Base-by-base conservation (phyloP, 176 grass and related monocot species). In the Alloteropsis semialata region DNA sequence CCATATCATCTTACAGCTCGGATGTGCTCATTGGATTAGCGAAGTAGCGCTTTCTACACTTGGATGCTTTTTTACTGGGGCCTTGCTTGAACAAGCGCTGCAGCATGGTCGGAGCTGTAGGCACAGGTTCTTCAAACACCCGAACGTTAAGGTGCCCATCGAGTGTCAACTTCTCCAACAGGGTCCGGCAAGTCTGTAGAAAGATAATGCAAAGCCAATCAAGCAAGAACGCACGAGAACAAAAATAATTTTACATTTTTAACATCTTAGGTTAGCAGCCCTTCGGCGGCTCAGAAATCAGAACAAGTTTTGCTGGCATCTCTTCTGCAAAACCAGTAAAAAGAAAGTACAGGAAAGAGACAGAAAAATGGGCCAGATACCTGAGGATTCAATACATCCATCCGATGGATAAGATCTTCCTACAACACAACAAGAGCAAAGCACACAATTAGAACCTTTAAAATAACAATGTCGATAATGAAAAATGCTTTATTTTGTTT, bases 371-470 rank as follows among this genome's bases (percentile, higher is more conserved):
- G 59, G 61, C 8, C 56, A 25, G 18, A 75, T 91, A 98, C 96
- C 92, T 93, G 92, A 72, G 92, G 96, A 83, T 98, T 98, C 78
- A 98, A 78, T 38, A 95, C 92, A 73, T 93, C 90, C 92, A 98
- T 95, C 68, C 76, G 71, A 28, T 61, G 65, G 83, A 98, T 98
- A 65, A 95, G 77, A 81, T 93, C 96, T 49, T 95, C 96, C 96
- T 98, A 85, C 91, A 87, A 30, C 57, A 86, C 16, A 72, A 62
- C 3, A 83, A 85, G 53, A 75, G 66, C 15, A 81, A 72, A 79
- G 30, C 13, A 76, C 56, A 10, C 0, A 5, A 34, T 81, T 43
- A 91, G 43, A 73, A 76, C 38, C 63, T 75, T 21, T 29, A 14
- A 74, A 37, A n/a, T 32, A 74, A 54, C 13, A 51, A 22, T 36